Evolutionary conservation across 225 moss, liverwort and hornwort species (phyloP).

Genomic region (Polytrichum commune): DNA sequence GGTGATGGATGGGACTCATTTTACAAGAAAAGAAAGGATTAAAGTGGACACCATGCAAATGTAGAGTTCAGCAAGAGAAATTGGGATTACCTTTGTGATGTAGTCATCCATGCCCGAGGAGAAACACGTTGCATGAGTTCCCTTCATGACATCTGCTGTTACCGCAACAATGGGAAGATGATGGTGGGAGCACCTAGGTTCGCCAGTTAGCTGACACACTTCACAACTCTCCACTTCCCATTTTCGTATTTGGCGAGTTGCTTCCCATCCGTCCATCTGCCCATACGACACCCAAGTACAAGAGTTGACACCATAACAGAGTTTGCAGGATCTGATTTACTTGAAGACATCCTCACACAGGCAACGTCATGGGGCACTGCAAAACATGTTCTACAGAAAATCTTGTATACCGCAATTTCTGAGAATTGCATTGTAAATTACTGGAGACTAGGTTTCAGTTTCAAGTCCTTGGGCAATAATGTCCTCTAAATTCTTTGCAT

Average conservation of each 20-base stretch:
- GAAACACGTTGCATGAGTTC: conserved; percentile 59
- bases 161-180: conserved; percentile 66
- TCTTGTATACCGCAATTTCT: background rate
- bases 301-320: too few relatives aligned
- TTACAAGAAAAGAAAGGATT: too few relatives aligned
- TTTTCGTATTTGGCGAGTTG: conserved; percentile 54
- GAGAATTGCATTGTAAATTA: background rate
- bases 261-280: conserved; percentile 86
- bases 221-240: conserved; percentile 56
- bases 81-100: conserved; percentile 53
- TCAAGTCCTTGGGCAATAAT: too few relatives aligned
- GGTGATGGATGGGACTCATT: too few relatives aligned
- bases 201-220: conserved; percentile 13
- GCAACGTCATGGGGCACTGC: too few relatives aligned
- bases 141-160: conserved; percentile 67
- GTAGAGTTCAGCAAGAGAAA: background rate
- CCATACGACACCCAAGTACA: background rate
- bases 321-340: background rate
- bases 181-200: conserved; percentile 41
- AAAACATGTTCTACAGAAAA: too few relatives aligned
- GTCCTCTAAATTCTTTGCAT: too few relatives aligned
- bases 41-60: too few relatives aligned
- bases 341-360: too few relatives aligned
- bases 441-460: background rate
- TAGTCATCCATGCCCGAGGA: conserved; percentile 79